Evolutionary conservation across 306 rosid species (phyloP).

Genomic region (Leucaena leucocephala): DNA sequence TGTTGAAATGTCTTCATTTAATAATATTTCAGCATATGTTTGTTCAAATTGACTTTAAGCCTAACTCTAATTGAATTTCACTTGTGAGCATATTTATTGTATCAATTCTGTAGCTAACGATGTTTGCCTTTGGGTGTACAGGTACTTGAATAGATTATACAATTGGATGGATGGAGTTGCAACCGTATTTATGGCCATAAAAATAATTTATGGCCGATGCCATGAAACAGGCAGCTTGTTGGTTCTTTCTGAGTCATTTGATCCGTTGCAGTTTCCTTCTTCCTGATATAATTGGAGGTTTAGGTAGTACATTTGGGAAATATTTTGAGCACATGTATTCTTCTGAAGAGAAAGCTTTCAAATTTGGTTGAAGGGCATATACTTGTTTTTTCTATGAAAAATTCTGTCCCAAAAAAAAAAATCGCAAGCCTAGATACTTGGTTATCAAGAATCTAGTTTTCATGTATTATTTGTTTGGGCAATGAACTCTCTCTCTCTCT

Average conservation of each 20-base stretch:
- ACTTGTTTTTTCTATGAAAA: neutral
- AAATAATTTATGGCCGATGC: neutral
- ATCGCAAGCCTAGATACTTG: neutral
- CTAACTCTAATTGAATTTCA: neutral
- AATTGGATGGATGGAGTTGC: conserved; percentile 1
- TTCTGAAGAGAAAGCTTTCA: neutral
- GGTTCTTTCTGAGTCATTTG: neutral
- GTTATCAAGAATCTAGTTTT: neutral
- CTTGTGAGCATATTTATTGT: neutral
- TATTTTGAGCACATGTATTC: neutral
- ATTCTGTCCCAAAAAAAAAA: neutral
- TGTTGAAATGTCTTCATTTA: neutral
- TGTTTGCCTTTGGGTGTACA: neutral
- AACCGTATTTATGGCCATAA: neutral
- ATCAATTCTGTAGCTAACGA: neutral
- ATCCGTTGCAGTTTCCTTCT: neutral
- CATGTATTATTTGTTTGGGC: too few relatives aligned
- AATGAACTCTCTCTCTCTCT: too few relatives aligned
- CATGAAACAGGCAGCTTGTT: neutral
- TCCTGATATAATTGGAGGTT: neutral
- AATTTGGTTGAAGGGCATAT: neutral
- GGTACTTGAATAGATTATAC: conserved; percentile 10
- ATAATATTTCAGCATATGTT: neutral
- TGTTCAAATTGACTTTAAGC: neutral
- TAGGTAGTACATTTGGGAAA: neutral